Percentiles rank a stretch among this genome's conserved stretches.
Conservation (phyloP, 441 rosid genomes). For the Geranium incanum region DNA sequence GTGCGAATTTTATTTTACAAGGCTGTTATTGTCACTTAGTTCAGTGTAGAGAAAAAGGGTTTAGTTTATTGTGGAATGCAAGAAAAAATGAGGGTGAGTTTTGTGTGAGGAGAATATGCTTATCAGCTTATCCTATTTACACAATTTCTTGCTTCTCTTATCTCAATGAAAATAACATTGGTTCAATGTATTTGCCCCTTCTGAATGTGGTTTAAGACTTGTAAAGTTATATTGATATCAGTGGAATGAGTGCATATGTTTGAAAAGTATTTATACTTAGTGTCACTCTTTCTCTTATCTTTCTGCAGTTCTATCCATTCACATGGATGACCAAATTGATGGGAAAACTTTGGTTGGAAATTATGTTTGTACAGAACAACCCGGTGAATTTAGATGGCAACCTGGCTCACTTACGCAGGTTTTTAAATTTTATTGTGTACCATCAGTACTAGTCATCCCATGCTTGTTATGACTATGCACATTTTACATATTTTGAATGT, state of each 20-base stretch:
- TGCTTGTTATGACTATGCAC: conserved; percentile 8
- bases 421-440: conserved; percentile 9
- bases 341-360: conserved; percentile 89
- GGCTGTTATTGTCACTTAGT: neutral
- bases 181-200: neutral
- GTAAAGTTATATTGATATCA: neutral
- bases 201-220: neutral
- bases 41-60: neutral
- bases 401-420: conserved; percentile 98
- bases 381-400: conserved; percentile 98
- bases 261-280: neutral
- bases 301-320: conserved; percentile 60
- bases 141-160: neutral
- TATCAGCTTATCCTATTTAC: neutral
- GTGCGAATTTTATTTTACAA: neutral
- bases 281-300: conserved; percentile 31
- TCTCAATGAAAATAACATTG: neutral
- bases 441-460: conserved; percentile 14
- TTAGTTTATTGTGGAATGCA: neutral
- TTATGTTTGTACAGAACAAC: conserved; percentile 89
- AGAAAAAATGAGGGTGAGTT: neutral
- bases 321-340: conserved; percentile 98
- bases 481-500: conserved; percentile 4
- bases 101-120: neutral
- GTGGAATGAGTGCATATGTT: neutral